Evolutionary conservation across 208 protist genomes (phyloP), one percentile per base, ranked within the genome.

Genomic region (Leishmania major): DNA sequence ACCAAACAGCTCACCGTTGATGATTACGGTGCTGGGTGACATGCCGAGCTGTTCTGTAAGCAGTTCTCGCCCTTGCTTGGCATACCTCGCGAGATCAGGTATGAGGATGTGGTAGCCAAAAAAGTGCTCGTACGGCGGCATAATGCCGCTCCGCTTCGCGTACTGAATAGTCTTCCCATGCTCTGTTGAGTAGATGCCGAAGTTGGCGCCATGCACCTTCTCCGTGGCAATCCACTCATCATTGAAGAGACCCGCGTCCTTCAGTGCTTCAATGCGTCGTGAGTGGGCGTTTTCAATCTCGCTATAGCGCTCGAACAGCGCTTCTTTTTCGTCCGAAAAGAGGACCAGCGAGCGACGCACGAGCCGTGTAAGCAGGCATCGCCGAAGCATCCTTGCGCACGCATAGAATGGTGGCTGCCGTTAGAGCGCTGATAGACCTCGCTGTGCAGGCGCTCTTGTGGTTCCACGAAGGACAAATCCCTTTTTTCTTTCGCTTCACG

Each of bases 191-290:
- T 97, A 96, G 51, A 97, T 91, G 31, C 90, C 91, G 81, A 97
- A 97, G 88, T 97, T 97, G 19, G 94, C 94, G 59, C 94, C 94
- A 81, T 97, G 92, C 47, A 97, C 93, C 84, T 97, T 97, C 70
- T 97, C 92, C 17, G 92, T 96, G 13, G 93, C 94, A 70, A 97
- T 94, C 93, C 94, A 97, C 55, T 97, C 93, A 82, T 97, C 93
- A 51, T 93, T 90, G 80, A 88, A 87, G 51, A 92, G 82, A 17
- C 90, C 88, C 55, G 79, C 79, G 1, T 79, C 73, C 51, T 91
- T 87, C 43, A 96, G 67, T 8, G 85, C 91, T 43, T 81, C 85
- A 55, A 97, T 95, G 70, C 92, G 90, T 49, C 89, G 86, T 11
- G 83, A 81, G 77, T 90, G 96, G 1, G 93, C 92, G 87, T 96